phyloP scores from a whole-genome alignment of 192 early-diverging fungal genomes.

The Allomyces javanicus region DNA sequence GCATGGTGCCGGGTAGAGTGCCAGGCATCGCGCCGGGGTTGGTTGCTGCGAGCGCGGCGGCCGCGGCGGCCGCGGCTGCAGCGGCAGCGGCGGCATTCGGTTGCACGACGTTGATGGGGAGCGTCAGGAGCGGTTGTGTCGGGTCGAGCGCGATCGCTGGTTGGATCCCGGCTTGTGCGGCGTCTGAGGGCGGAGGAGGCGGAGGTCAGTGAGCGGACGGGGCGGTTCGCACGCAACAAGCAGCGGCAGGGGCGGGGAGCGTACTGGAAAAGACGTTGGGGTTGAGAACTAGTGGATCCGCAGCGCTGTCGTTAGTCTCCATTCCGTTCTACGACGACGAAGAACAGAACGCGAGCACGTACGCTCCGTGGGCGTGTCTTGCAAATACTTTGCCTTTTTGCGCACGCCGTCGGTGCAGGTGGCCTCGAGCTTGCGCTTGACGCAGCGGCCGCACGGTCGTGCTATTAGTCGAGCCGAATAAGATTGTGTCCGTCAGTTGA shows the following conservation, averaged over 20 bases:
- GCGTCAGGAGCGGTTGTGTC: not conserved
- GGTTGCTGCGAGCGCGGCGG: not conserved
- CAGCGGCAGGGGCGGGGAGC: conserved; percentile 4
- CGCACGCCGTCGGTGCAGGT: conserved; percentile 66
- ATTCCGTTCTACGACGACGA: not conserved
- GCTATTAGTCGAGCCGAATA: not conserved
- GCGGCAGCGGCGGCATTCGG: conserved; percentile 1
- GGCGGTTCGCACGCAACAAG: conserved; percentile 10
- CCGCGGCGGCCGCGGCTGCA: conserved; percentile 2
- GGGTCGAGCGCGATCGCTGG: conserved; percentile 3
- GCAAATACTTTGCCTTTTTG: conserved; percentile 83
- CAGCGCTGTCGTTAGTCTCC: not conserved
- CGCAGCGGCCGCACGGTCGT: conserved; percentile 73
- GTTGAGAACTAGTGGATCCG: conserved; percentile 7
- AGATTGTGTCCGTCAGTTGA: not conserved
- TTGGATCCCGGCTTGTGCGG: conserved; percentile 9
- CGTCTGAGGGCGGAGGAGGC: conserved; percentile 1
- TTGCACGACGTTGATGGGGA: conserved; percentile 1
- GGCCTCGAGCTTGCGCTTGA: conserved; percentile 51
- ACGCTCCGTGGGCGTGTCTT: conserved; percentile 33
- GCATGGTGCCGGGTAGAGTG: not conserved
- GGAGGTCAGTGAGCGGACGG: conserved; percentile 4
- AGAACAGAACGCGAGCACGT: conserved; percentile 1
- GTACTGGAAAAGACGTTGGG: not conserved
- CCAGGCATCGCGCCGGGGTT: conserved; percentile 2